A percentile compares a stretch with the other conserved stretches of the same genome.
These are phyloP conservation scores for Ganoderma multipileum DNA, from an alignment of 1,284 basidiomycete genomes.

Conservation along the genomic window DNA sequence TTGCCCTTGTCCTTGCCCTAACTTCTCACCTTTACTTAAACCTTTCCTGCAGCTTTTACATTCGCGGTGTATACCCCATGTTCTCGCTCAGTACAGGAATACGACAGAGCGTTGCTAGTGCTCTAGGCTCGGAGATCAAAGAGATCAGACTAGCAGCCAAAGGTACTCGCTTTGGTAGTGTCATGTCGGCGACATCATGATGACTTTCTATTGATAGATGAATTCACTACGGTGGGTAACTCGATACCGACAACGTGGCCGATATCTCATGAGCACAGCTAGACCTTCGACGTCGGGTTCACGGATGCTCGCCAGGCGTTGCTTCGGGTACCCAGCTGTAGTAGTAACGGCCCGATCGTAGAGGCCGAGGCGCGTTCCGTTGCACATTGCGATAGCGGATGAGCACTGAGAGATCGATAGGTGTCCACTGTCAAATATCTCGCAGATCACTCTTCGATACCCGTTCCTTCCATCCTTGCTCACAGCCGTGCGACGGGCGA, in stretches of 20 bases:
- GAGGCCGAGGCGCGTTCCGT: constrained; percentile 38
- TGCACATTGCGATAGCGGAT: too few relatives aligned
- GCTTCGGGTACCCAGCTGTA: constrained; percentile 32
- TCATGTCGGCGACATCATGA: background rate
- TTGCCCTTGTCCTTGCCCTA: background rate
- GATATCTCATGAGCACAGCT: background rate
- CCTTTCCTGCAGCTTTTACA: background rate
- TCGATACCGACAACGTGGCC: background rate
- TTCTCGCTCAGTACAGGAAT: background rate
- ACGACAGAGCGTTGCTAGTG: background rate
- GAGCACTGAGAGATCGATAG: constrained; percentile 21
- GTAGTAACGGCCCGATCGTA: constrained; percentile 34
- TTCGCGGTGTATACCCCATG: background rate
- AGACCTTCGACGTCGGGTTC: constrained; percentile 39
- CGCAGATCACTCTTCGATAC: constrained; percentile 37
- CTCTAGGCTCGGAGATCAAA: constrained; percentile 11
- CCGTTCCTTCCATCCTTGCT: constrained; percentile 36
- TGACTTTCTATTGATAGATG: constrained; percentile 16
- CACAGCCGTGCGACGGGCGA: constrained; percentile 21
- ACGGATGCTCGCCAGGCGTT: constrained; percentile 33
- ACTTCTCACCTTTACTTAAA: background rate
- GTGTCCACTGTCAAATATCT: constrained; percentile 42
- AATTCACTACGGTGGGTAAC: constrained; percentile 28
- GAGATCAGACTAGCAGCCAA: constrained; percentile 11
- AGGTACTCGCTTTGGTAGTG: background rate